Base-by-base conservation (phyloP, 192 early-diverging fungal genomes). In the Entophlyctis helioformis region DNA sequence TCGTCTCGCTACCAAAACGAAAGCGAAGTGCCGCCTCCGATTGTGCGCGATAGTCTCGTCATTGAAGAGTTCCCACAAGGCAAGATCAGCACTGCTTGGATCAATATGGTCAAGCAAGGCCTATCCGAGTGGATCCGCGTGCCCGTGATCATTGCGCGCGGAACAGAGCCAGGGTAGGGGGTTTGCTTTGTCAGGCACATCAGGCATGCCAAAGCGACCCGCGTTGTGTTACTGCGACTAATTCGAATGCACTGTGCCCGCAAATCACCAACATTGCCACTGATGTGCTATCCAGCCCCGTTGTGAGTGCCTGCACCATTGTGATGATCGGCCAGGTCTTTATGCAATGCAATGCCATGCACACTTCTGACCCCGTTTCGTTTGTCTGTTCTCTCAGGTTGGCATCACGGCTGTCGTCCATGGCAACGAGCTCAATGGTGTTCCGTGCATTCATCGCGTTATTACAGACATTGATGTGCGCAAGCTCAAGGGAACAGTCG, bases 391-490 rank as follows among this genome's bases (percentile, higher is more conserved):
- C n/a, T n/a, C n/a, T n/a, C 41, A 57, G 56, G 57, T 74, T n/a
- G 72, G 72, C n/a, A 67, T 79, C 55, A 93, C 89, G 0, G 87
- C 89, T 1, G 89, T 86, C 0, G 68, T 93, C 4, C 89, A 93
- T 53, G 89, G 89, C 47, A 89, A 93, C 50, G 89, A 93, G 50
- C 64, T 93, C 37, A 93, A 93, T 48, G 89, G 89, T 19, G 84
- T 93, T 19, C 89, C 89, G 10, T 76, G 83, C 51, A 93, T 89
- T 33, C 89, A 93, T 51, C 72, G 84, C 10, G 74, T 93, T 42
- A 80, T 89, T 25, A 67, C 76, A 24, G 86, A 89, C 39, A 77
- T 93, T 34, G 71, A 82, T 44, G 74, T 82, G 7, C 53, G 67
- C 32, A 67, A 66, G 10, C 67, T 93, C 16, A 80, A 78, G 36